These are phyloP conservation scores for Corchorus capsularis DNA, from an alignment of 345 rosid genomes.

Conservation along the genomic window DNA sequence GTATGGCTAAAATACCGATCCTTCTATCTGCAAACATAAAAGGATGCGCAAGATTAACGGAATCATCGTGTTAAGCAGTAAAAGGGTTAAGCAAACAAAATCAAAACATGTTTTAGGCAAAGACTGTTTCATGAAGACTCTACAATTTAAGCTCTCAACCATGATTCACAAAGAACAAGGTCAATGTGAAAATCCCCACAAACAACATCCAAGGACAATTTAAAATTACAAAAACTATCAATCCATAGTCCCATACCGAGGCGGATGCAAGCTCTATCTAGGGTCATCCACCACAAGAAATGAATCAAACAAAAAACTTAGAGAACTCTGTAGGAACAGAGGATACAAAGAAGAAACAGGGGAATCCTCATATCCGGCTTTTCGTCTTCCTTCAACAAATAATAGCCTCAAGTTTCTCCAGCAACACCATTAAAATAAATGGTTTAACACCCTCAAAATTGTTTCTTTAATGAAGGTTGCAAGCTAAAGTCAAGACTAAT, in stretches of 20 bases:
- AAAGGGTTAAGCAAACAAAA: neutral
- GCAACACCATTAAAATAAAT: slow-evolving; percentile 11
- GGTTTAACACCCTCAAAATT: neutral
- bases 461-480: slow-evolving; percentile 17
- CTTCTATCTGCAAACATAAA: slow-evolving; percentile 7
- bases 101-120: neutral
- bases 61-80: neutral
- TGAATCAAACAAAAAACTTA: slow-evolving; percentile 1
- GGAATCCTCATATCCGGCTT: slow-evolving; percentile 25
- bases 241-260: neutral
- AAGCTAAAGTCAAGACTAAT: slow-evolving; percentile 15
- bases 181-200: neutral
- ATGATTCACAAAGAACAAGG: slow-evolving; percentile 1
- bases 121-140: neutral
- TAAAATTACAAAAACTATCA: neutral
- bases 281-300: slow-evolving; percentile 2
- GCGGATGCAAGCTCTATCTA: neutral
- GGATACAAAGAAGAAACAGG: slow-evolving; percentile 5
- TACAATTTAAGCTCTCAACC: neutral
- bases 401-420: neutral
- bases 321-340: neutral
- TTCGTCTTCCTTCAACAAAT: neutral
- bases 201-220: neutral
- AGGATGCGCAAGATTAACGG: neutral
- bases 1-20: neutral